Evolutionary conservation across 352 stramenopile species (phyloP), one percentile per base, ranked within the genome.

Genomic region (Saprolegnia parasitica): DNA sequence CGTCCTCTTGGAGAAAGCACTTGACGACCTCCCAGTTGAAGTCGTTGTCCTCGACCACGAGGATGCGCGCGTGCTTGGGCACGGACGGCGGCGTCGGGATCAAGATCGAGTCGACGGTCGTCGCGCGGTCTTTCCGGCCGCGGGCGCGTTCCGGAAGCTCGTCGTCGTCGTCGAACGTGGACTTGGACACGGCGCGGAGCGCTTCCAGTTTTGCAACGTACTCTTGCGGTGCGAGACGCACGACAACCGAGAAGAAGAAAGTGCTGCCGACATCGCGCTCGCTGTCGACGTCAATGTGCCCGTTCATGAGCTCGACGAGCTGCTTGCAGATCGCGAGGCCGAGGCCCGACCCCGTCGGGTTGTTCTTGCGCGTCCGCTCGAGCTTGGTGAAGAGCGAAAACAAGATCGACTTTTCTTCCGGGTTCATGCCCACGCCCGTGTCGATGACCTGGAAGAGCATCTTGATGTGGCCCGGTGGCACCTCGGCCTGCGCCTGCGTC

Each of bases 21-120:
- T 93, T 94, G 47, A 96, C 85, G 8, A 96, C 86, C 75, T 96
- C 86, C 88, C 86, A 95, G 54, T 96, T 96, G 70, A 96, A 94
- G 56, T 96, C 86, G 54, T 96, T 96, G 73, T 96, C 88, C 77
- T 96, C 88, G 0, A 81, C 81, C 40, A 90, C 83, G 42, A 90
- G 76, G 63, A 90, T 89, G 26, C 81, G 76, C 35, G 81, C 80
- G 65, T 86, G 79, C 24, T 71, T 78, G 1, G 79, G 82, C 49
- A 87, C 76, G n/a, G 76, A 47, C 39, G 74, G 80, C 65, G 74
- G 56, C 26, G 65, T 56, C 1, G 54, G 26, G 23, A 54, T 65
- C 18, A 55, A 49, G 42, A 76, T 86, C 58, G 72, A 71, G 16
- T 74, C 73, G 24, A 60, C 35, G 24, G 52, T 60, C 35, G 52